Evolutionary conservation across 208 protist genomes (phyloP).

Genomic region (Acanthamoeba lenticulata): DNA sequence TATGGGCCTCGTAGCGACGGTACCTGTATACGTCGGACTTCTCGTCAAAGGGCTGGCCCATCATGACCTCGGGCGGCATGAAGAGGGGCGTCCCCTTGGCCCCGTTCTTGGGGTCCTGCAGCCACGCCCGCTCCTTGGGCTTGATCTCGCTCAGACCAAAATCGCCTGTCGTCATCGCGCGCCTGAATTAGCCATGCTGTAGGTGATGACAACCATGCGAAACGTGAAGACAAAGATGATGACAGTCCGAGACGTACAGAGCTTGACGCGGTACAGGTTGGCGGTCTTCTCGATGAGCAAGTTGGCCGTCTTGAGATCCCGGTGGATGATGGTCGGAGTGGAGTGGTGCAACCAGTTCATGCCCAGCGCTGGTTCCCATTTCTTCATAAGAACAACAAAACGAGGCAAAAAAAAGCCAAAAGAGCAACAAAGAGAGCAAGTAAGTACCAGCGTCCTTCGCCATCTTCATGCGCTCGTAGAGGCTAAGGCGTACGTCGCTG

Average conservation of each 20-base stretch:
- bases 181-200: neutral
- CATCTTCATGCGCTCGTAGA: conserved; percentile 67
- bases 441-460: conserved; percentile 12
- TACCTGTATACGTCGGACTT: conserved; percentile 81
- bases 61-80: conserved; percentile 83
- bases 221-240: neutral
- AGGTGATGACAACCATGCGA: too few species aligned
- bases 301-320: conserved; percentile 75
- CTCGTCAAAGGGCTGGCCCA: conserved; percentile 76
- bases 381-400: neutral
- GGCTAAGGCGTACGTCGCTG: neutral
- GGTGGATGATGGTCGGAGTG: conserved; percentile 78
- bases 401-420: neutral
- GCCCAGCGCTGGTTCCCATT: conserved; percentile 71
- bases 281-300: conserved; percentile 6
- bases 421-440: neutral
- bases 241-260: neutral
- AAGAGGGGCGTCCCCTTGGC: conserved; percentile 80
- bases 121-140: conserved; percentile 70
- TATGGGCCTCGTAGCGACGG: too few species aligned
- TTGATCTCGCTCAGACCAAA: conserved; percentile 73
- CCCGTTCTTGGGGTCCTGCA: conserved; percentile 76
- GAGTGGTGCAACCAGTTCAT: conserved; percentile 78
- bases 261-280: neutral
- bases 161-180: neutral